These are phyloP conservation scores for Pyronema domesticum DNA, from an alignment of 495 filamentous ascomycete species.

Conservation along the genomic window DNA sequence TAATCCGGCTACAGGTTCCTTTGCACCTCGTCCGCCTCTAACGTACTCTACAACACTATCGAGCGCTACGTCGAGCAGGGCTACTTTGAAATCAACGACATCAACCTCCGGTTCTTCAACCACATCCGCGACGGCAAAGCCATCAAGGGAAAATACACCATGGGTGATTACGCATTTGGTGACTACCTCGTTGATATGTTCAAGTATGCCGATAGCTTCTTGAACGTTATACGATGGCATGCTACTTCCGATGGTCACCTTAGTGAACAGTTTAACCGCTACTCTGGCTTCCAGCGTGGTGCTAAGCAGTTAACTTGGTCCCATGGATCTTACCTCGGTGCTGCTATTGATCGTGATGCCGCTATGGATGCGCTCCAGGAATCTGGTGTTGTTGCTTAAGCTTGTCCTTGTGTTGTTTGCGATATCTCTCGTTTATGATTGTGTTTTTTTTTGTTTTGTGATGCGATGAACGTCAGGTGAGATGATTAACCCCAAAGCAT, in stretches of 20 bases:
- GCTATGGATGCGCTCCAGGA: neutral
- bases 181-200: slow-evolving; percentile 34
- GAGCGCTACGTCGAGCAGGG: slow-evolving; percentile 36
- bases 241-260: slow-evolving; percentile 37
- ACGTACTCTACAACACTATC: slow-evolving; percentile 41
- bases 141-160: slow-evolving; percentile 28
- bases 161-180: slow-evolving; percentile 29
- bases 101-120: slow-evolving; percentile 37
- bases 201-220: slow-evolving; percentile 44
- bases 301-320: slow-evolving; percentile 19
- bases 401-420: no score
- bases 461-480: no score
- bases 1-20: slow-evolving; percentile 21
- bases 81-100: slow-evolving; percentile 29
- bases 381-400: neutral
- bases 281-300: slow-evolving; percentile 11
- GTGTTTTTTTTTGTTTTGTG: no score
- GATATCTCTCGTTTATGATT: no score
- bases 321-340: slow-evolving; percentile 11
- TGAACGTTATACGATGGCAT: slow-evolving; percentile 33
- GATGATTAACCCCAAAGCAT: no score
- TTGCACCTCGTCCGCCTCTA: slow-evolving; percentile 40
- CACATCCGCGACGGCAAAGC: slow-evolving; percentile 30
- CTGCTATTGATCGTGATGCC: neutral
- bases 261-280: slow-evolving; percentile 39